A percentile compares a stretch with the other conserved stretches of the same genome.
These are phyloP conservation scores for Lipomyces kockii DNA, from an alignment of 805 yeast genomes.

Conservation along the genomic window DNA sequence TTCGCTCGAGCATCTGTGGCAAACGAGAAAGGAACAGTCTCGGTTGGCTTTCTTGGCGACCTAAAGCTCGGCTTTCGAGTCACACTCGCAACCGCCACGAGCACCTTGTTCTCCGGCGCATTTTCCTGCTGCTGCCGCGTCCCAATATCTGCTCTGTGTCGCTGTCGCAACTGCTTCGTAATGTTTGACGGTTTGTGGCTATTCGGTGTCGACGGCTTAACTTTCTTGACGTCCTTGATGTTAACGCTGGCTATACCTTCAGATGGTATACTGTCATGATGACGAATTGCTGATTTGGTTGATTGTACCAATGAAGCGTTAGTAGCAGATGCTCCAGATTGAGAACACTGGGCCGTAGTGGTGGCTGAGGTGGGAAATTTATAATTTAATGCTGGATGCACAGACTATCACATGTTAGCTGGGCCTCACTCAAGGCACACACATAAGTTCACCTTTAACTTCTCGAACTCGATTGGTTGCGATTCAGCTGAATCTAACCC, in stretches of 20 bases:
- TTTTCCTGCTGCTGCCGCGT: neutral
- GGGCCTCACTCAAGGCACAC: neutral
- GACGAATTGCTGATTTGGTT: neutral
- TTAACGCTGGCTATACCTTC: neutral
- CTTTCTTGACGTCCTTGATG: neutral
- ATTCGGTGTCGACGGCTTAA: neutral
- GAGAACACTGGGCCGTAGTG: neutral
- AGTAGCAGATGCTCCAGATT: neutral
- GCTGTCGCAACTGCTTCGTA: neutral
- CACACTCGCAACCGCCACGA: neutral
- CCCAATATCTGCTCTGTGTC: neutral
- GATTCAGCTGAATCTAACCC: conserved; percentile 15
- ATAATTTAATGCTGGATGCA: neutral
- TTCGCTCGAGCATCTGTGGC: conserved; percentile 20
- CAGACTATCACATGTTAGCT: neutral
- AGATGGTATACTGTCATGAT: neutral
- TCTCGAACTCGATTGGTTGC: conserved; percentile 2
- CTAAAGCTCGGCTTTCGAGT: neutral
- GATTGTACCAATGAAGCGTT: neutral
- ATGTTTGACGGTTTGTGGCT: neutral
- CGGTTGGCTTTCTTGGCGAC: conserved; percentile 14
- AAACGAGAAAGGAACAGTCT: conserved; percentile 22
- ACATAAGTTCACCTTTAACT: neutral
- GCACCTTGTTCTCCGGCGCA: neutral
- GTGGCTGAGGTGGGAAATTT: neutral